These are phyloP conservation scores for Populus simonii DNA, from an alignment of 345 rosid genomes.

Conservation along the genomic window DNA sequence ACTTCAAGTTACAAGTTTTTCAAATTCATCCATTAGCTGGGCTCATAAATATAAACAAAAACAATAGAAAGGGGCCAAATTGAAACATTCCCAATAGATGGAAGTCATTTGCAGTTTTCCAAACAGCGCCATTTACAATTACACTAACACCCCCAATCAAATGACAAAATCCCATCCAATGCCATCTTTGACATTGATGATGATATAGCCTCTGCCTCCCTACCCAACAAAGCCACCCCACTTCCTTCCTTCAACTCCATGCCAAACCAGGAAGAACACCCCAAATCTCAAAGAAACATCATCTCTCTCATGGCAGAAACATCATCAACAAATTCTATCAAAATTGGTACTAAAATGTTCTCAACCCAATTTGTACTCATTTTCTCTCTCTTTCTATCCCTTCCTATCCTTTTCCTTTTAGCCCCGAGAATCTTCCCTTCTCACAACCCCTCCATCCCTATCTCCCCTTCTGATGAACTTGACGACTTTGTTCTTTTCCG, in stretches of 20 bases:
- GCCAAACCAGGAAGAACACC: not conserved
- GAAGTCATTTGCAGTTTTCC: not conserved
- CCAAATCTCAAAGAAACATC: too few species aligned
- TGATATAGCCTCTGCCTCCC: too few species aligned
- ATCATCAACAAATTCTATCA: not conserved
- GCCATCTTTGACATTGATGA: too few species aligned
- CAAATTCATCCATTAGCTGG: too few species aligned
- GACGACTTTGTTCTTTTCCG: slow-evolving; percentile 67
- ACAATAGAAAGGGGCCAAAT: not conserved
- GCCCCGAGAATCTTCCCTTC: slow-evolving; percentile 35
- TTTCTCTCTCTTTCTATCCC: slow-evolving; percentile 51
- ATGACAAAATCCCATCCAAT: too few species aligned
- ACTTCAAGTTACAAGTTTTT: too few species aligned
- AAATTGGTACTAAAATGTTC: slow-evolving; percentile 39
- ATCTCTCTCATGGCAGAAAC: not conserved
- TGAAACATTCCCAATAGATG: not conserved
- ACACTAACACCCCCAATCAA: too few species aligned
- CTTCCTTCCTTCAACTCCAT: not conserved
- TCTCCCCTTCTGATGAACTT: slow-evolving; percentile 67
- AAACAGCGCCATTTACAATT: too few species aligned
- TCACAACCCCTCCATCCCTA: slow-evolving; percentile 28
- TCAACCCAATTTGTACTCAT: slow-evolving; percentile 49
- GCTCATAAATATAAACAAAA: too few species aligned
- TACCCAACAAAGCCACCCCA: not conserved
- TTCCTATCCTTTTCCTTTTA: slow-evolving; percentile 37